Evolutionary conservation across 768 basidiomycete species (phyloP).

Genomic region (Russula earlei): DNA sequence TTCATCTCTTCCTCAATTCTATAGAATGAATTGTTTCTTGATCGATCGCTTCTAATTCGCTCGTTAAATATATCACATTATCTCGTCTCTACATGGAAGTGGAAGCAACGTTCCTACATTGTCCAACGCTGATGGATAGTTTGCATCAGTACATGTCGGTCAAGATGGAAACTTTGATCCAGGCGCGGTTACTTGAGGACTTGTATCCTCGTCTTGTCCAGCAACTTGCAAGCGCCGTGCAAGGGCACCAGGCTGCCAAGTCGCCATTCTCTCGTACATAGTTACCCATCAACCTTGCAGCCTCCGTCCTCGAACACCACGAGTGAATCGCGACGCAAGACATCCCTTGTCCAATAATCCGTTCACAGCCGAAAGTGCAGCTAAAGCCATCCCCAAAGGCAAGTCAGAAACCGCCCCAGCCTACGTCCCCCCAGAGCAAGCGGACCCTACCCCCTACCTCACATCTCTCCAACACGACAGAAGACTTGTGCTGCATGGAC

Average conservation of each 20-base stretch:
- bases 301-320: conserved; percentile 42
- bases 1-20: not conserved
- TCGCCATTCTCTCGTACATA: conserved; percentile 56
- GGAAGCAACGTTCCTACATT: conserved; percentile 76
- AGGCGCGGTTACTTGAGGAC: conserved; percentile 70
- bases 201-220: conserved; percentile 55
- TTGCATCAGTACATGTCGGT: conserved; percentile 72
- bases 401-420: conserved; percentile 26
- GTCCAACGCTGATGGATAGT: conserved; percentile 52
- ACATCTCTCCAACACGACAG: conserved; percentile 28
- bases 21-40: conserved; percentile 84
- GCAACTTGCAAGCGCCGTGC: conserved; percentile 52
- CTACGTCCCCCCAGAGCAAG: conserved; percentile 25
- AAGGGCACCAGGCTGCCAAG: conserved; percentile 51
- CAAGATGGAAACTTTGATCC: conserved; percentile 83
- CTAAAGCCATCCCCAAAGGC: conserved; percentile 24
- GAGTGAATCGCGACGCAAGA: conserved; percentile 69
- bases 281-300: conserved; percentile 39
- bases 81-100: conserved; percentile 72
- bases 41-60: conserved; percentile 74
- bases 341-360: conserved; percentile 48
- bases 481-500: conserved; percentile 83
- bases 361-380: conserved; percentile 19
- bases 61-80: conserved; percentile 69
- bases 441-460: conserved; percentile 22